phyloP scores from a whole-genome alignment of 352 stramenopile genomes.

The Phytopythium aichiense region DNA sequence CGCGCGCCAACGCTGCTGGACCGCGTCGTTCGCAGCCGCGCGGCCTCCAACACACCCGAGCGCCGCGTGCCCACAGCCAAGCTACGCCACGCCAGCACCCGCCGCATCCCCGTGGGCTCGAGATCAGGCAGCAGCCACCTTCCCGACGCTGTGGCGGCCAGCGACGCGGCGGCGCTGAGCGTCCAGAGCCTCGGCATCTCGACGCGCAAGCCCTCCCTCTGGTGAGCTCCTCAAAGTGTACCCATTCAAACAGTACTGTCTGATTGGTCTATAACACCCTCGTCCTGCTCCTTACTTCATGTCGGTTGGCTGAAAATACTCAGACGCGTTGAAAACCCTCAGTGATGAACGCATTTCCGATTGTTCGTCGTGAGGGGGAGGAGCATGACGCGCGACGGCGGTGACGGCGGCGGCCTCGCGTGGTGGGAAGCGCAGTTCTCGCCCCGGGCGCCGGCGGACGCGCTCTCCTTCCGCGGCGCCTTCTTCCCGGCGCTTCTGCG shows the following conservation, averaged over 20 bases:
- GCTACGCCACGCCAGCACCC: neutral
- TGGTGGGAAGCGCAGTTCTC: constrained; percentile 30
- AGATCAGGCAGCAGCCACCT: constrained; percentile 1
- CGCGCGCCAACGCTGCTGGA: neutral
- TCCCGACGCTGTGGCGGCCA: neutral
- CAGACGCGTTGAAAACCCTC: neutral
- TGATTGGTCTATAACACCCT: neutral
- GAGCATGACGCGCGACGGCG: neutral
- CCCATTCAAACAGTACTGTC: neutral
- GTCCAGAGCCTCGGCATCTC: constrained; percentile 5
- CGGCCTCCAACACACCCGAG: neutral
- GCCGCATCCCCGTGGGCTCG: constrained; percentile 1
- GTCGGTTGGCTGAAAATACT: neutral
- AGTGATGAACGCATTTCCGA: neutral
- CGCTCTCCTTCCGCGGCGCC: constrained; percentile 24
- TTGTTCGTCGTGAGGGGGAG: neutral
- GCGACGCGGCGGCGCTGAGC: neutral
- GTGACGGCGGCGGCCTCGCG: constrained; percentile 11
- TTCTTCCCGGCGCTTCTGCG: constrained; percentile 59
- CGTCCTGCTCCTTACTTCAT: neutral
- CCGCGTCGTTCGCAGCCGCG: neutral
- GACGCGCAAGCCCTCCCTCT: neutral
- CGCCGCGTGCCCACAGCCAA: neutral
- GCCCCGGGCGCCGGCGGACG: neutral
- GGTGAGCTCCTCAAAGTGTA: neutral